These are phyloP conservation scores for Quercus berberidifolia DNA, from an alignment of 306 rosid genomes.

Conservation along the genomic window DNA sequence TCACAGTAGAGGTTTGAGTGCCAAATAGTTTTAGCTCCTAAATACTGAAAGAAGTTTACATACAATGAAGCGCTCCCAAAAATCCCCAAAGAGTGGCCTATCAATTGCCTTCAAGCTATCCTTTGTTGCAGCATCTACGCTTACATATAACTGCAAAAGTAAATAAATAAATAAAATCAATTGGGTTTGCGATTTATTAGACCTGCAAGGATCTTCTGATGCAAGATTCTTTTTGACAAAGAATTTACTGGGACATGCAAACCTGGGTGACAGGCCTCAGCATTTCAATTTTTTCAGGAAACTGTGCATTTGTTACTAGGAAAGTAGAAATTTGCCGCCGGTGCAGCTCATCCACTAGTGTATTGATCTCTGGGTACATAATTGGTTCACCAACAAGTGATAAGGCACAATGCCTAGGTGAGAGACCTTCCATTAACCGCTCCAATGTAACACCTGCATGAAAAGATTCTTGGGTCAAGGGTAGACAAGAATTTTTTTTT, in stretches of 20 bases:
- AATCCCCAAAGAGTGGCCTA: conserved; percentile 96
- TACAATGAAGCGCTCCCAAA: conserved; percentile 95
- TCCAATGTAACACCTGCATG: conserved; percentile 81
- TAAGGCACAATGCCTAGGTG: conserved; percentile 94
- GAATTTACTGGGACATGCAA: neutral
- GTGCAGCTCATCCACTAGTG: conserved; percentile 87
- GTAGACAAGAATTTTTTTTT: neutral
- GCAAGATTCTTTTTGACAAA: neutral
- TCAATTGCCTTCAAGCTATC: conserved; percentile 95
- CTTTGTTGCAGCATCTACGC: conserved; percentile 97
- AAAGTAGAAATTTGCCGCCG: conserved; percentile 82
- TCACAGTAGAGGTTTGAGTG: neutral
- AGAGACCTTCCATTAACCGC: conserved; percentile 80
- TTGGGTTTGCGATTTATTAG: conserved; percentile 3
- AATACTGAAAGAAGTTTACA: conserved; percentile 25
- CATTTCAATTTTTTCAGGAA: conserved; percentile 79
- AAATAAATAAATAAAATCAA: conserved; percentile 10
- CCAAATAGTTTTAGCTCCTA: neutral
- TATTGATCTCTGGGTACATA: conserved; percentile 94
- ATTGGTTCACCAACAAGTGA: conserved; percentile 99
- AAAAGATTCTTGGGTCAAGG: conserved; percentile 18
- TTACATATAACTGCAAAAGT: conserved; percentile 80
- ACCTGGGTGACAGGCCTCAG: conserved; percentile 91
- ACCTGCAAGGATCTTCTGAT: conserved; percentile 6
- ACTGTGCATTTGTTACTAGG: conserved; percentile 95